Base-by-base conservation (phyloP, 1,139 yeast genomes). In the Suhomyces bolitotheri region DNA sequence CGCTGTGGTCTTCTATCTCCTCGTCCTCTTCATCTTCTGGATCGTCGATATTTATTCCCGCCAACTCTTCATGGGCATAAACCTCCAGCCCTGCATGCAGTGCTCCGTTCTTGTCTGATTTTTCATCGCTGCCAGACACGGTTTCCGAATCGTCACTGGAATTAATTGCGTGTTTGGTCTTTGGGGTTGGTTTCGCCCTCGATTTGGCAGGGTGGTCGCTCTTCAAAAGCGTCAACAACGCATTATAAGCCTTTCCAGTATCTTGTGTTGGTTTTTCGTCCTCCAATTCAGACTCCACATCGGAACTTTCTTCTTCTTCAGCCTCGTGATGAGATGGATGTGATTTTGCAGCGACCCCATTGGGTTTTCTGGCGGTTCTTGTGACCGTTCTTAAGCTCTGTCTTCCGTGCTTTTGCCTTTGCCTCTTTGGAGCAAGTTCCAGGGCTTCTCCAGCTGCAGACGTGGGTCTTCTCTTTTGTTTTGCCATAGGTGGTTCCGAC, bases 161-260 rank as follows among this genome's bases (percentile, higher is more conserved):
- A n/a, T 13, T 21, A 3, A 14, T 21, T 13, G 17, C n/a, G 10
- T 9, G 13, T 16, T 27, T 27, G 29, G 20, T n/a, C 51, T 19
- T 50, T 51, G 13, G 45, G 51, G 12, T 36, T 43, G n/a, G 42
- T 42, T 28, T 28, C 30, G 24, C 15, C 19, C 25, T 49, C 49
- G 32, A 51, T 25, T 29, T 38, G 45, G 16, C 54, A 49, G 46
- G 58, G 31, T 68, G 77, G 34, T 80, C 87, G 3, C 78, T 66
- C 31, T 73, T 73, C 40, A 88, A 66, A 35, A 87, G 69, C 0
- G 94, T 82, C 53, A 89, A 62, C 35, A 89, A 64, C 0, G 96
- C 95, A 49, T 78, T 75, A 55, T 87, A 87, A 0, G 94, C 92
- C 54, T 72, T 67, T 7, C 70, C 69, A 36, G 56, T 55, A 29